phyloP scores from a whole-genome alignment of 352 stramenopile genomes.

The Globisporangium cederbergense region DNA sequence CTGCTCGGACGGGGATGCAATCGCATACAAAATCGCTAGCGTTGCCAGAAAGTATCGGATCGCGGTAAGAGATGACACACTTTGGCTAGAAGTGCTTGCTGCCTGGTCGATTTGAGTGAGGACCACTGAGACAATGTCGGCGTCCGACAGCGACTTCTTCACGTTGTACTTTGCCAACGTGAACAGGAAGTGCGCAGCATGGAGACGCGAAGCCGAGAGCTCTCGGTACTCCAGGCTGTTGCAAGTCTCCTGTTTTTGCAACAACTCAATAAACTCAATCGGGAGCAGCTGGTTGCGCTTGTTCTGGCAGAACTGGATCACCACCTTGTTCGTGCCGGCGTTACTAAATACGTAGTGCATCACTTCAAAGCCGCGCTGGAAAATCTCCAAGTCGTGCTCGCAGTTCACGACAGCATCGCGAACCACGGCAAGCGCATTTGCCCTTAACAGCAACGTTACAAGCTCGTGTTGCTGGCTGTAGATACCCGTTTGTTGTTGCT shows the following conservation, averaged over 20 bases:
- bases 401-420: constrained; percentile 21
- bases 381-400: constrained; percentile 22
- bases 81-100: background rate
- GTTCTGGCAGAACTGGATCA: constrained; percentile 30
- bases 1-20: constrained; percentile 5
- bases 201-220: background rate
- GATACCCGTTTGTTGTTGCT: background rate
- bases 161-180: constrained; percentile 32
- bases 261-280: constrained; percentile 22
- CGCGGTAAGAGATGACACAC: background rate
- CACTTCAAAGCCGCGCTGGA: constrained; percentile 19
- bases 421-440: constrained; percentile 20
- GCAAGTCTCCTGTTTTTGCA: background rate
- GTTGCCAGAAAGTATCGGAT: constrained; percentile 27
- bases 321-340: constrained; percentile 3
- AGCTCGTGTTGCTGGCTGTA: background rate
- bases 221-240: background rate
- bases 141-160: constrained; percentile 20
- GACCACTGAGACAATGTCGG: constrained; percentile 8
- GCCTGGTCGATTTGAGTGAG: constrained; percentile 6
- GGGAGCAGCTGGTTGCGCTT: constrained; percentile 22
- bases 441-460: constrained; percentile 11
- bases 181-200: constrained; percentile 30
- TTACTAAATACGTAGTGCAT: constrained; percentile 24
- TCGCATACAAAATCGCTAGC: constrained; percentile 24